These are phyloP conservation scores for Rhodofomes roseus DNA, from an alignment of 1,284 basidiomycete species.

Conservation along the genomic window DNA sequence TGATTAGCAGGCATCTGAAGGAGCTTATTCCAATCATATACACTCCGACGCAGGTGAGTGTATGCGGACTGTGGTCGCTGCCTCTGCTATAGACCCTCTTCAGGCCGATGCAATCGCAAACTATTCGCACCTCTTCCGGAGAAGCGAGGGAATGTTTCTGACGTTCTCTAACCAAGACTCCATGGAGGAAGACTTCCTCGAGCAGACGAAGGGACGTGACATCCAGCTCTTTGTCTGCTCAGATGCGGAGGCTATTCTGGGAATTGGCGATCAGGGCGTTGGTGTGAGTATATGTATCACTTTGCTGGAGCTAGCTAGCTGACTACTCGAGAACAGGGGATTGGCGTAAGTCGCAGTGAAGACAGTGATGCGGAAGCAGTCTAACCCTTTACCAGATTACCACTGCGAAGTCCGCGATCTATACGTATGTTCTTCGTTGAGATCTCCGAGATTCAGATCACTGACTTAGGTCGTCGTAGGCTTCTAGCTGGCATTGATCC, in stretches of 20 bases:
- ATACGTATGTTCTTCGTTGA: slow-evolving; percentile 52
- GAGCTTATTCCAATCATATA: slow-evolving; percentile 80
- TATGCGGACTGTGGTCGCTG: too few relatives aligned
- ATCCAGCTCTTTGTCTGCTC: slow-evolving; percentile 78
- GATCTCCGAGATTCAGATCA: background rate
- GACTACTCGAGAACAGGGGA: slow-evolving; percentile 33
- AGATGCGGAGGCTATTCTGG: slow-evolving; percentile 85
- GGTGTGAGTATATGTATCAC: slow-evolving; percentile 39
- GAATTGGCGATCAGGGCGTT: slow-evolving; percentile 77
- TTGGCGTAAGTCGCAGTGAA: slow-evolving; percentile 33
- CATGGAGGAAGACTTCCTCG: slow-evolving; percentile 76
- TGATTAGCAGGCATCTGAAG: slow-evolving; percentile 63
- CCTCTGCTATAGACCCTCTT: background rate
- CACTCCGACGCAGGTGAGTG: slow-evolving; percentile 60
- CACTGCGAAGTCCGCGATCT: slow-evolving; percentile 82
- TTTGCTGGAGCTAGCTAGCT: background rate
- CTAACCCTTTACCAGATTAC: slow-evolving; percentile 55
- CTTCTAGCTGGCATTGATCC: slow-evolving; percentile 84
- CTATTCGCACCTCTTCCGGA: slow-evolving; percentile 78
- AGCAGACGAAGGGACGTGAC: slow-evolving; percentile 55
- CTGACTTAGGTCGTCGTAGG: slow-evolving; percentile 32
- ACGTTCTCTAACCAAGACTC: slow-evolving; percentile 52
- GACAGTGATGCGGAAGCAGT: background rate
- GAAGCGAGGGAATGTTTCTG: slow-evolving; percentile 64
- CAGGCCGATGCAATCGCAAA: slow-evolving; percentile 76